Evolutionary conservation across 495 filamentous ascomycete genomes (phyloP).

Genomic region (Pyrenula massariospora): DNA sequence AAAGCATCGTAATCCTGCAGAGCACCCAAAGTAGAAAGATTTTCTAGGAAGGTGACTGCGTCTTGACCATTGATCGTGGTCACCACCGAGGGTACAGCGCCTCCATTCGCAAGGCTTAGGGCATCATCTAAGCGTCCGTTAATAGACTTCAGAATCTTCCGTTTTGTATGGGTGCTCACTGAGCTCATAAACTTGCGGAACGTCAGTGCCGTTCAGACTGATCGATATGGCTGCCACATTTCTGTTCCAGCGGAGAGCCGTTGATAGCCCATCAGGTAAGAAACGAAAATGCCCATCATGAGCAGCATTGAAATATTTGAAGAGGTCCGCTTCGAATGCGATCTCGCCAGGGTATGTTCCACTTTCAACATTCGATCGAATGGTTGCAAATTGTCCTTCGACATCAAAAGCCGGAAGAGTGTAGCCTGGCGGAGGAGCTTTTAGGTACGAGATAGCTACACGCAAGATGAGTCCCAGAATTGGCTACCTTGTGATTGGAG

Average conservation of each 20-base stretch:
- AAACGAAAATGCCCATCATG: slow-evolving; percentile 34
- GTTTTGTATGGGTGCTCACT: neutral
- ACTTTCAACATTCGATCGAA: neutral
- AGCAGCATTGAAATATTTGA: slow-evolving; percentile 23
- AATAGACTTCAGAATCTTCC: slow-evolving; percentile 2
- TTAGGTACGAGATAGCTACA: neutral
- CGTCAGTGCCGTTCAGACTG: slow-evolving; percentile 32
- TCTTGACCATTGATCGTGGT: slow-evolving; percentile 31
- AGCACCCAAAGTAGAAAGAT: neutral
- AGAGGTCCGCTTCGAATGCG: slow-evolving; percentile 36
- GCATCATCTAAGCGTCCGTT: slow-evolving; percentile 1
- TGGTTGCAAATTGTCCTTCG: neutral
- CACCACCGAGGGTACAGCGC: slow-evolving; percentile 25
- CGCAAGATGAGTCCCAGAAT: no score
- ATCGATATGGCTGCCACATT: slow-evolving; percentile 28
- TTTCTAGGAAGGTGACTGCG: slow-evolving; percentile 20
- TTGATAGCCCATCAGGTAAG: slow-evolving; percentile 25
- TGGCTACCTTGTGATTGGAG: no score
- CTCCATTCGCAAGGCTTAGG: no score
- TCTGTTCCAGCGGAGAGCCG: slow-evolving; percentile 32
- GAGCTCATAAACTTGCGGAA: neutral
- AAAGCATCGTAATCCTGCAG: neutral
- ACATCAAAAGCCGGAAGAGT: neutral
- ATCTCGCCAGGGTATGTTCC: slow-evolving; percentile 27
- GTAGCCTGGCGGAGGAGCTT: neutral